phyloP scores from a whole-genome alignment of 2,329 filamentous ascomycete genomes.

The Aspergillus sojae region DNA sequence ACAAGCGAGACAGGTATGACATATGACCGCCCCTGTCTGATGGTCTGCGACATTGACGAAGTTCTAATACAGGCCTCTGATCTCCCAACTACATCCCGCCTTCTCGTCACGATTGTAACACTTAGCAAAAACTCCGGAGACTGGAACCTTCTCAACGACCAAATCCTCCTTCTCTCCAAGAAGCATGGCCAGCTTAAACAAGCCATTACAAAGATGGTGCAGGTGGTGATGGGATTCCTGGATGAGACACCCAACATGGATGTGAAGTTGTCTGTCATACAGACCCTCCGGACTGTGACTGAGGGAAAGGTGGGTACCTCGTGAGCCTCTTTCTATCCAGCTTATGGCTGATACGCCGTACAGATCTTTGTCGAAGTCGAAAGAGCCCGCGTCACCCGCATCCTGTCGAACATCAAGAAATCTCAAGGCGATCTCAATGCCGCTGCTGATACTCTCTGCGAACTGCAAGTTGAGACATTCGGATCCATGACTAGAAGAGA shows the following conservation, averaged over 20 bases:
- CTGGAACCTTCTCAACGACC: constrained; percentile 94
- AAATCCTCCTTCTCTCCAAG: constrained; percentile 93
- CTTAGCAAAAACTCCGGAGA: constrained; percentile 91
- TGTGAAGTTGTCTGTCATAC: constrained; percentile 89
- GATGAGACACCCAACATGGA: constrained; percentile 82
- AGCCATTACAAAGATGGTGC: constrained; percentile 98
- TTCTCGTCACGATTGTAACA: constrained; percentile 85
- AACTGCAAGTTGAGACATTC: constrained; percentile 98
- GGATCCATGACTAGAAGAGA: constrained; percentile 96
- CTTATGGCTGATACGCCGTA: constrained; percentile 13
- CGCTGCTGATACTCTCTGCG: constrained; percentile 90
- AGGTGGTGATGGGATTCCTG: constrained; percentile 90
- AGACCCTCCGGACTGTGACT: constrained; percentile 92
- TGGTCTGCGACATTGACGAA: constrained; percentile 11
- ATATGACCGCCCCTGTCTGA: constrained; percentile 20
- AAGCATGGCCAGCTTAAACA: constrained; percentile 99
- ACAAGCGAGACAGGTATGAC: constrained; percentile 85
- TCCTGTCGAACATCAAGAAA: constrained; percentile 97
- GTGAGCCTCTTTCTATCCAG: neutral
- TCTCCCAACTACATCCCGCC: constrained; percentile 88
- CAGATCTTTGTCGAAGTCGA: constrained; percentile 99
- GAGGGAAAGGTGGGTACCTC: constrained; percentile 76
- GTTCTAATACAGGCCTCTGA: constrained; percentile 73
- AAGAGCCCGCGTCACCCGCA: constrained; percentile 90
- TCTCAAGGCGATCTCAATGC: constrained; percentile 87